phyloP scores from a whole-genome alignment of 768 basidiomycete species.

The Tephrocybe sp. region DNA sequence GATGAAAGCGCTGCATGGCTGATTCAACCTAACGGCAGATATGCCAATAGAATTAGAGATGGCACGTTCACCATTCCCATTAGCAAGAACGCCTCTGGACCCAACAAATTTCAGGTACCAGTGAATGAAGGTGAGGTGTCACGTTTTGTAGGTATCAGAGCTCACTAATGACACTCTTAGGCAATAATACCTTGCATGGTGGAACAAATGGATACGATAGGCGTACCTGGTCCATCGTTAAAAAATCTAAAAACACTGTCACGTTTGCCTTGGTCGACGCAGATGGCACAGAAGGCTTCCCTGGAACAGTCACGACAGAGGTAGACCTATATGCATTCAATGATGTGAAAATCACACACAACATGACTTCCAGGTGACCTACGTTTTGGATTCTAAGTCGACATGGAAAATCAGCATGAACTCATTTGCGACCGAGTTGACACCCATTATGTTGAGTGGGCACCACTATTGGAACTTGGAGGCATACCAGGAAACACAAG shows the following conservation, averaged over 20 bases:
- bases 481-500: conserved; percentile 41
- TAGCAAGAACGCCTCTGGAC: conserved; percentile 36
- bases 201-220: conserved; percentile 45
- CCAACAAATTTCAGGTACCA: conserved; percentile 36
- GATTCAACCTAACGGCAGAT: conserved; percentile 22
- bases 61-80: conserved; percentile 45
- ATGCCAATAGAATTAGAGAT: conserved; percentile 43
- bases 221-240: conserved; percentile 39
- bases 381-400: conserved; percentile 32
- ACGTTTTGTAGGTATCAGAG: not conserved
- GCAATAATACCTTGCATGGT: conserved; percentile 46
- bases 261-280: conserved; percentile 43
- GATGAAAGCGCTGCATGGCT: not conserved
- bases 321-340: conserved; percentile 13
- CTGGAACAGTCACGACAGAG: conserved; percentile 37
- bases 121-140: conserved; percentile 41
- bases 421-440: conserved; percentile 34
- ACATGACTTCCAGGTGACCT: conserved; percentile 24
- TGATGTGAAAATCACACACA: not conserved
- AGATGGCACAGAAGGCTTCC: conserved; percentile 46
- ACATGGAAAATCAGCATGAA: conserved; percentile 39
- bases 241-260: conserved; percentile 33
- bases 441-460: conserved; percentile 44
- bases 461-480: conserved; percentile 49
- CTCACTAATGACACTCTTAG: conserved; percentile 21